Evolutionary conservation across 2,329 filamentous ascomycete species (phyloP).

Genomic region (Fusarium longipes): DNA sequence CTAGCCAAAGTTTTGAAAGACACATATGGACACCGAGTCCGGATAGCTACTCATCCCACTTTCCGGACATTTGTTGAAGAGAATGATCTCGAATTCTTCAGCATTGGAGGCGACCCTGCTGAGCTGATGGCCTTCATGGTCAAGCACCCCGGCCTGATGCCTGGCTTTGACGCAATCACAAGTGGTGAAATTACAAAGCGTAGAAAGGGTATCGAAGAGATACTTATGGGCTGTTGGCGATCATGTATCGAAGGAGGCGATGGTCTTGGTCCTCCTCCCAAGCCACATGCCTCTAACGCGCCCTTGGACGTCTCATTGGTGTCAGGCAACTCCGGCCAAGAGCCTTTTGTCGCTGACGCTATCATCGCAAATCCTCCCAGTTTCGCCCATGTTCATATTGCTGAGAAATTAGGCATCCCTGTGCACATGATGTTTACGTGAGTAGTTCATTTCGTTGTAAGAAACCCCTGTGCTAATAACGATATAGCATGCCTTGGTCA

Average conservation of each 20-base stretch:
- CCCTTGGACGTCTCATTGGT: constrained; percentile 54
- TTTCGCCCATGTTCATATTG: constrained; percentile 80
- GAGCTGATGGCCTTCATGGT: constrained; percentile 92
- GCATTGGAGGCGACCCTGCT: constrained; percentile 79
- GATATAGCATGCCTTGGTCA: constrained; percentile 86
- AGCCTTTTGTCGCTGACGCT: constrained; percentile 84
- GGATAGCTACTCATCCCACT: constrained; percentile 76
- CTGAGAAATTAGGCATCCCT: constrained; percentile 79
- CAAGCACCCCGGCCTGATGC: constrained; percentile 87
- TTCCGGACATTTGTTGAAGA: constrained; percentile 77
- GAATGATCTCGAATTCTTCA: constrained; percentile 79
- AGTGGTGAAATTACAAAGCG: constrained; percentile 81
- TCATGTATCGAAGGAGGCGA: constrained; percentile 85
- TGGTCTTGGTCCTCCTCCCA: constrained; percentile 64
- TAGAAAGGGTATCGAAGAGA: constrained; percentile 79
- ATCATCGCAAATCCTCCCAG: constrained; percentile 84
- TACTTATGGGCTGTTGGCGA: constrained; percentile 87
- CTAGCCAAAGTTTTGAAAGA: constrained; percentile 73
- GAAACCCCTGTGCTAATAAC: constrained; percentile 53
- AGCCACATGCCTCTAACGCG: constrained; percentile 60
- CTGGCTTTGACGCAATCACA: constrained; percentile 79
- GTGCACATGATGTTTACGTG: constrained; percentile 92
- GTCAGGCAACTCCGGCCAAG: constrained; percentile 54
- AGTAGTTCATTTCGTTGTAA: constrained; percentile 49
- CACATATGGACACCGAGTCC: constrained; percentile 75